Percentiles rank a stretch among this genome's conserved stretches.
Conservation (phyloP, 148 eudicot species). For the Vaccinium corymbosum region DNA sequence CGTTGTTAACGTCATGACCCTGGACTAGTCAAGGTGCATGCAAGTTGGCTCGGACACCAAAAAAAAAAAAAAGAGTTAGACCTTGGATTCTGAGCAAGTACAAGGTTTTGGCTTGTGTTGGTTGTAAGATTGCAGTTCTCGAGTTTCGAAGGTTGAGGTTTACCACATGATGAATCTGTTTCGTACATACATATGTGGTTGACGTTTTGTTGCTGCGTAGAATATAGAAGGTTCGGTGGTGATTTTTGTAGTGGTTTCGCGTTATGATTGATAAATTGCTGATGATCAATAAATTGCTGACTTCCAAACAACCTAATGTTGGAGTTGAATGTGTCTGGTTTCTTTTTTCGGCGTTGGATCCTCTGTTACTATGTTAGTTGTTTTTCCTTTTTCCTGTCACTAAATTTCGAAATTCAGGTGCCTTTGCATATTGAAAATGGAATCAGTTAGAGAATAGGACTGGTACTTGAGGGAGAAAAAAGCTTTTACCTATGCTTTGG, state of each 20-base stretch:
- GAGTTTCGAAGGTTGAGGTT: neutral
- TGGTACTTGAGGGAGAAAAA: neutral
- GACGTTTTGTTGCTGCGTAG: neutral
- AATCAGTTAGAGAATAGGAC: neutral
- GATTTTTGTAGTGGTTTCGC: neutral
- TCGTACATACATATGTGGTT: neutral
- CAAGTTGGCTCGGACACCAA: neutral
- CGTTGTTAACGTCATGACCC: neutral
- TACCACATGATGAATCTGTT: neutral
- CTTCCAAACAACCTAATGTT: neutral
- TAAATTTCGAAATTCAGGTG: neutral
- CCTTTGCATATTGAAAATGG: neutral
- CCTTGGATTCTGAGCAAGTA: neutral
- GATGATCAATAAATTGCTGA: neutral
- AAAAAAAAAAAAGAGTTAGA: neutral
- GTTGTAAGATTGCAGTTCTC: conserved; percentile 12
- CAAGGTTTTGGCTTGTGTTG: conserved; percentile 2
- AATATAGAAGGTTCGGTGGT: neutral
- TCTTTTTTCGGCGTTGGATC: neutral
- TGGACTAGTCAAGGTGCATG: neutral
- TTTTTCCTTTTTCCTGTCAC: neutral
- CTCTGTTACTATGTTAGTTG: neutral
- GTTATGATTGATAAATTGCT: neutral
- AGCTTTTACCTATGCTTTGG: neutral
- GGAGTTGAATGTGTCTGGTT: neutral